Conservation (phyloP, 2,329 filamentous ascomycete species). For the Hypoxylon sp. region DNA sequence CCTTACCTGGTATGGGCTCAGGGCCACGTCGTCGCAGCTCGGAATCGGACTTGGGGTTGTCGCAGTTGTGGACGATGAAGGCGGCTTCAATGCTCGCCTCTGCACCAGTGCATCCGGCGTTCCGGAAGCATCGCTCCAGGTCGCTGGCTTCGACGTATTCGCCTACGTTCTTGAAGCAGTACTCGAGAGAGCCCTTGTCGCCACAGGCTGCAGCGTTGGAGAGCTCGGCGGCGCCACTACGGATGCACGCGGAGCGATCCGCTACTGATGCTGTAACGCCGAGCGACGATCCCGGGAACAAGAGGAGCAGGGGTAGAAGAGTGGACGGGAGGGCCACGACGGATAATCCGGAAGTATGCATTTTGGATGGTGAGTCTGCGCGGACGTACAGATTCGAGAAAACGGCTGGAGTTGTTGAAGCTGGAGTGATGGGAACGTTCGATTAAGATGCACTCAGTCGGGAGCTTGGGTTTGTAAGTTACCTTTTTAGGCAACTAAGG, state of each 20-base stretch:
- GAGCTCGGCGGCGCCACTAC: conserved; percentile 55
- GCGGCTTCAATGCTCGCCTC: conserved; percentile 54
- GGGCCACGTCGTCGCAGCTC: conserved; percentile 46
- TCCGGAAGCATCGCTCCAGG: conserved; percentile 56
- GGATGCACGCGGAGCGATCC: conserved; percentile 56
- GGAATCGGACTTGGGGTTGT: conserved; percentile 34
- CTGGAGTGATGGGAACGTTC: neutral
- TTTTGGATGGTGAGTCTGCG: conserved; percentile 17
- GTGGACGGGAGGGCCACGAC: conserved; percentile 42
- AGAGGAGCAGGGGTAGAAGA: conserved; percentile 54
- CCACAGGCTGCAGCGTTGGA: conserved; percentile 60
- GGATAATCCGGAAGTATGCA: conserved; percentile 33
- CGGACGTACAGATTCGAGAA: neutral
- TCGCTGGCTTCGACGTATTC: conserved; percentile 49
- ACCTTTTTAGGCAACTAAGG: conserved; percentile 7
- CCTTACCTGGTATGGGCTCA: conserved; percentile 44
- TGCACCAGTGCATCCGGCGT: conserved; percentile 54
- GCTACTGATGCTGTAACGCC: conserved; percentile 43
- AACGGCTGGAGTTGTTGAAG: neutral
- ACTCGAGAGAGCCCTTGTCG: conserved; percentile 55
- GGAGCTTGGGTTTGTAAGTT: conserved; percentile 25
- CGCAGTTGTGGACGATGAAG: conserved; percentile 53
- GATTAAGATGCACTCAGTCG: neutral
- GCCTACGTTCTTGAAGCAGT: conserved; percentile 57
- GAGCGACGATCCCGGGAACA: conserved; percentile 50